A percentile compares a stretch with the other conserved stretches of the same genome.
Conservation (phyloP, 768 basidiomycete genomes). For the Steccherinum ochraceum region DNA sequence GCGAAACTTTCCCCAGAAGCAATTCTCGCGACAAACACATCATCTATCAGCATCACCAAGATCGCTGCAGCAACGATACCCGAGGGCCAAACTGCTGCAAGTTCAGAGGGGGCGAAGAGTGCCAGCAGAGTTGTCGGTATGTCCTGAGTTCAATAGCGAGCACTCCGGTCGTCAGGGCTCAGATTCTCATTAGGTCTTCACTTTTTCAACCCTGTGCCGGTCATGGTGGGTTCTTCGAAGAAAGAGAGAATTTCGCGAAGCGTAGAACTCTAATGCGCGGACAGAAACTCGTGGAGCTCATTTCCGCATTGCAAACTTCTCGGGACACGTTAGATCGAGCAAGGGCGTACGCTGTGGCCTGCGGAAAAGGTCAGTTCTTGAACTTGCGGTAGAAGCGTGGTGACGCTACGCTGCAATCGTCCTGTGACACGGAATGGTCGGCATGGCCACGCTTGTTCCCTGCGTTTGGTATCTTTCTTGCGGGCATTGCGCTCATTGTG, state of each 20-base stretch:
- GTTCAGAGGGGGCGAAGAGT: slow-evolving; percentile 53
- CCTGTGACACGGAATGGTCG: neutral
- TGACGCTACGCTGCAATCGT: neutral
- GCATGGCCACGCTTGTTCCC: too few species aligned
- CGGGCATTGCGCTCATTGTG: too few species aligned
- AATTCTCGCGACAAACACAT: slow-evolving; percentile 90
- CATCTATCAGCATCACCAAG: slow-evolving; percentile 91
- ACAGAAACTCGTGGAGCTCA: slow-evolving; percentile 89
- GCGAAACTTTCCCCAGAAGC: slow-evolving; percentile 61
- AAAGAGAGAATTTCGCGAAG: neutral
- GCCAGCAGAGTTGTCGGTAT: slow-evolving; percentile 79
- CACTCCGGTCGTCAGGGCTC: slow-evolving; percentile 1
- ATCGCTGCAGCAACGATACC: slow-evolving; percentile 79
- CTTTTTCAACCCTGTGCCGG: slow-evolving; percentile 96
- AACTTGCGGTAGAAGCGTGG: neutral
- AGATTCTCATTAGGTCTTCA: slow-evolving; percentile 56
- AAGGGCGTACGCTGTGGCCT: slow-evolving; percentile 76
- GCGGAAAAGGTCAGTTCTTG: slow-evolving; percentile 70
- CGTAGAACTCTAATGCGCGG: neutral
- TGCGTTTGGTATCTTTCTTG: too few species aligned
- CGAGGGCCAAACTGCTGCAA: slow-evolving; percentile 47
- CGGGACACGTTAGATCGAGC: slow-evolving; percentile 69
- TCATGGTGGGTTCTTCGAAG: slow-evolving; percentile 58
- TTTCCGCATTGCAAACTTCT: slow-evolving; percentile 88
- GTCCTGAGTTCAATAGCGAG: slow-evolving; percentile 17